Evolutionary conservation across 345 rosid genomes (phyloP), one percentile per base, ranked within the genome.

Genomic region (Streptanthus diversifolius): DNA sequence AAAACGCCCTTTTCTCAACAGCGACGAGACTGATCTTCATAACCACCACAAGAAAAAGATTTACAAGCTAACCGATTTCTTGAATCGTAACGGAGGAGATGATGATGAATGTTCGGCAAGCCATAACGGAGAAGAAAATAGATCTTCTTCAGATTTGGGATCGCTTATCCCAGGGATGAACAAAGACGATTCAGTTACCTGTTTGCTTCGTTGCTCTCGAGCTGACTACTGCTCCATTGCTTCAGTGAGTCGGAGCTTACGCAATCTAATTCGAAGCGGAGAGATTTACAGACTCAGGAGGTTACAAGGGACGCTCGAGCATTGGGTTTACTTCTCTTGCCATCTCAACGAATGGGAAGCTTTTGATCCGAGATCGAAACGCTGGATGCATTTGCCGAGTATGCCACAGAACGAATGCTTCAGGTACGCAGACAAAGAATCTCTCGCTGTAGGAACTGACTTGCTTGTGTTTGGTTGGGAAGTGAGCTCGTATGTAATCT

Each of bases 291-390:
- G 78, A 63, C 80, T 83, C 40, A 72, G 90, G 79, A 74, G 80
- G 30, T 14, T 71, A 56, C 81, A 68, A 55, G 89, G 86, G 5
- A 75, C 82, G 1, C 63, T 82, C 2, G 95, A 88, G 51, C 90
- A 86, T 45, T 93, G 98, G 98, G 82, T 89, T 5, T 93, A 89
- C 71, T 86, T 91, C 80, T 87, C 96, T 0, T 86, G 96, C 69
- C 75, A 80, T 58, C 82, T 84, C 53, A 64, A 80, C 11, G 84
- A 86, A 64, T 93, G 98, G 98, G 95, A 86, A 73, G 88, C 88
- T 37, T 89, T 84, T 72, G 97, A 91, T 79, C 96, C 98, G 3
- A 51, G 77, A 54, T 73, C 69, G 33, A 3, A 68, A 24, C 78
- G 84, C 29, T 91, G 96, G 95, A 85, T 86, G 87, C 79, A 67